These are phyloP conservation scores for Leccinum subrobustum DNA, from an alignment of 1,284 basidiomycete genomes.

Conservation along the genomic window DNA sequence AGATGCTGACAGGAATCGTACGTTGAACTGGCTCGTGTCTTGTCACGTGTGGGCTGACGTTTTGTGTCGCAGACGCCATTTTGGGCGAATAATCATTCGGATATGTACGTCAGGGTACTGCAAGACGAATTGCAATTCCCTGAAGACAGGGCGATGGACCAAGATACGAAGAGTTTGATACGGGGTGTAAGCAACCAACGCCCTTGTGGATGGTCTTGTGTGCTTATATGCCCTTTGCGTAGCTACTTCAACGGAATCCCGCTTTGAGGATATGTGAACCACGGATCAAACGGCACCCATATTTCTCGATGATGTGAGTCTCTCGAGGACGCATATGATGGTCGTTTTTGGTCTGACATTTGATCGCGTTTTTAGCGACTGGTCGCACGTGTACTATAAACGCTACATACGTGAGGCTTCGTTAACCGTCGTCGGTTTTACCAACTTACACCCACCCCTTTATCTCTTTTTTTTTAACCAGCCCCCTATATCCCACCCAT, in stretches of 20 bases:
- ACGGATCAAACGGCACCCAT: conserved; percentile 90
- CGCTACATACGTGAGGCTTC: conserved; percentile 80
- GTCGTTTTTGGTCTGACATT: conserved; percentile 12
- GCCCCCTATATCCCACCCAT: conserved; percentile 97
- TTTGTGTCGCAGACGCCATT: conserved; percentile 74
- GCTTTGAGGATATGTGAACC: conserved; percentile 89
- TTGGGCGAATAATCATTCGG: conserved; percentile 90
- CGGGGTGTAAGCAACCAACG: conserved; percentile 68
- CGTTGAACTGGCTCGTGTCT: conserved; percentile 36
- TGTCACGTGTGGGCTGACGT: conserved; percentile 17
- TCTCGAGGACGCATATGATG: conserved; percentile 3
- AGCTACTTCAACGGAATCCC: conserved; percentile 92
- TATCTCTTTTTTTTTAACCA: conserved; percentile 29
- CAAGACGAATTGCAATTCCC: conserved; percentile 89
- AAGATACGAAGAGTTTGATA: conserved; percentile 93
- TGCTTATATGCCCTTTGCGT: conserved; percentile 19
- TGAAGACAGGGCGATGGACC: conserved; percentile 87
- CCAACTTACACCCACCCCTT: conserved; percentile 15
- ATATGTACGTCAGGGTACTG: conserved; percentile 91
- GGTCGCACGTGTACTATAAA: conserved; percentile 92
- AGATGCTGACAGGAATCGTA: conserved; percentile 89
- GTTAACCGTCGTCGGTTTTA: conserved; percentile 9
- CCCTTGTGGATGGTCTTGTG: conserved; percentile 4
- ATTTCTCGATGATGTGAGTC: conserved; percentile 92
- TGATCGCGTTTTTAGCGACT: conserved; percentile 57